These are phyloP conservation scores for Saturnispora quitensis DNA, from an alignment of 805 yeast genomes.

Conservation along the genomic window DNA sequence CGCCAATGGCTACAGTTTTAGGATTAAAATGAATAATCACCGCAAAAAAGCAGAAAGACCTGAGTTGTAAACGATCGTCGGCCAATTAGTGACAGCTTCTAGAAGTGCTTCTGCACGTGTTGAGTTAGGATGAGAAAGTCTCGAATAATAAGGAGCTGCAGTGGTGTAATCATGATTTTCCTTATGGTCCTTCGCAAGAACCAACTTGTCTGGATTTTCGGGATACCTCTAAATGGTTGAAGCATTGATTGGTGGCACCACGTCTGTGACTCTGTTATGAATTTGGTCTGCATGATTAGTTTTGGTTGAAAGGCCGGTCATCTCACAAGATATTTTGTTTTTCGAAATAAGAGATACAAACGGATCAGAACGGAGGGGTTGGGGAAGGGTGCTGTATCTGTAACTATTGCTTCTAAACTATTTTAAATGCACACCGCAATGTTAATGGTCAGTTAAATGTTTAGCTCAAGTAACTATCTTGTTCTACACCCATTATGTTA, in stretches of 20 bases:
- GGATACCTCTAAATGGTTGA: slow-evolving; percentile 70
- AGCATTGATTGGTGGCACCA: slow-evolving; percentile 74
- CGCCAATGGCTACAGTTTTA: slow-evolving; percentile 60
- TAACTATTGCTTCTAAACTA: no score
- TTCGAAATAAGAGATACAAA: no score
- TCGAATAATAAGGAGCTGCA: slow-evolving; percentile 47
- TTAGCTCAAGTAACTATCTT: no score
- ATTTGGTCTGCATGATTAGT: slow-evolving; percentile 68
- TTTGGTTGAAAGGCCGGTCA: slow-evolving; percentile 42
- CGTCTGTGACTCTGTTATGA: slow-evolving; percentile 48
- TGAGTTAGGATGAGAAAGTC: slow-evolving; percentile 68
- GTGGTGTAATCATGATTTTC: slow-evolving; percentile 15
- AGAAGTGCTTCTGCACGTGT: slow-evolving; percentile 59
- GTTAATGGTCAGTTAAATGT: no score
- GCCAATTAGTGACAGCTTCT: slow-evolving; percentile 48
- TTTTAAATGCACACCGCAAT: no score
- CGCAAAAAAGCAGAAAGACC: slow-evolving; percentile 81
- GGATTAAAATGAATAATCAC: slow-evolving; percentile 65
- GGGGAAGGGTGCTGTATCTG: no score
- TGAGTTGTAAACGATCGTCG: slow-evolving; percentile 62
- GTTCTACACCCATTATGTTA: no score
- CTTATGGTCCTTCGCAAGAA: slow-evolving; percentile 32
- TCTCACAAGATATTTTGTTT: no score
- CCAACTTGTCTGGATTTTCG: slow-evolving; percentile 46
- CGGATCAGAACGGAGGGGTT: no score